Evolutionary conservation across 2,329 filamentous ascomycete genomes (phyloP).

Genomic region (Hymenoscyphus albidus): DNA sequence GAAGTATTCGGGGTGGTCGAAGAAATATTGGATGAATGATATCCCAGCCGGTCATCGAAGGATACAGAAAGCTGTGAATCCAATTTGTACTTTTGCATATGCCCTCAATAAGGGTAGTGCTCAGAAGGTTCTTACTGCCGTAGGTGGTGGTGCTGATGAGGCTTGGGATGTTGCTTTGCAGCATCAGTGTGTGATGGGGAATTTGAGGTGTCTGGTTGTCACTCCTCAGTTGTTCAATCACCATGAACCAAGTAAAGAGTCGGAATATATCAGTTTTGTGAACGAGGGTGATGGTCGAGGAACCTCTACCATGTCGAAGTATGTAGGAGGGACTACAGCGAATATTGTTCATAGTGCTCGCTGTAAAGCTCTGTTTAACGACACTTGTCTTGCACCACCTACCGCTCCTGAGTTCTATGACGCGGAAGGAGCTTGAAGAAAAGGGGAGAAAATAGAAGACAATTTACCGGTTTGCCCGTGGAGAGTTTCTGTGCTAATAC

Average conservation of each 20-base stretch:
- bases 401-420: background rate
- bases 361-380: background rate
- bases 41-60: background rate
- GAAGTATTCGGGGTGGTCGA: background rate
- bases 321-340: background rate
- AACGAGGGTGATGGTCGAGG: background rate
- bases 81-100: background rate
- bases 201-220: background rate
- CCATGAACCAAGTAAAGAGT: background rate
- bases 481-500: no score
- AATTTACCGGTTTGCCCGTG: no score
- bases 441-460: no score
- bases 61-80: background rate
- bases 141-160: background rate
- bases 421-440: background rate
- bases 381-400: background rate
- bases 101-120: background rate
- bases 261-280: background rate
- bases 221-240: background rate
- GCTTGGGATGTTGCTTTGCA: background rate
- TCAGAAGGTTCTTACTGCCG: background rate
- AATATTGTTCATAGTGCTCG: background rate
- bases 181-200: background rate
- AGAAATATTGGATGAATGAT: background rate
- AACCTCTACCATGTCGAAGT: background rate